Evolutionary conservation across 2,329 filamentous ascomycete genomes (phyloP).

Genomic region (Leptodontidium sp.): DNA sequence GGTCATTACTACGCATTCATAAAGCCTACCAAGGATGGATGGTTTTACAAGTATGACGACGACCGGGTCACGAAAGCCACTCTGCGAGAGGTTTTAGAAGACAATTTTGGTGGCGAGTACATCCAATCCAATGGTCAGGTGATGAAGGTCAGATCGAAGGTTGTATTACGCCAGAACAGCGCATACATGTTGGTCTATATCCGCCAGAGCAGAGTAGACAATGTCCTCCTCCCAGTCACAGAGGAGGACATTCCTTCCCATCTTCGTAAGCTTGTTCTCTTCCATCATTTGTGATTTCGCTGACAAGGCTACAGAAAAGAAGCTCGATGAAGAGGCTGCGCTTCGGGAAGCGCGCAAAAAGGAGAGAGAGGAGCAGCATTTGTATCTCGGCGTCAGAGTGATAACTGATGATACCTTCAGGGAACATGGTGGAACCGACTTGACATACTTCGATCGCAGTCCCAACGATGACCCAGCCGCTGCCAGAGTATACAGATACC

Average conservation of each 20-base stretch:
- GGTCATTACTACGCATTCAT: slow-evolving; percentile 98
- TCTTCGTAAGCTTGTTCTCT: slow-evolving; percentile 65
- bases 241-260: slow-evolving; percentile 82
- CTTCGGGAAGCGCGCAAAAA: slow-evolving; percentile 79
- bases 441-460: slow-evolving; percentile 72
- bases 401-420: slow-evolving; percentile 85
- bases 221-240: slow-evolving; percentile 80
- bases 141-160: slow-evolving; percentile 58
- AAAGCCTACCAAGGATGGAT: slow-evolving; percentile 90
- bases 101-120: slow-evolving; percentile 95
- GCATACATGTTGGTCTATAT: slow-evolving; percentile 99
- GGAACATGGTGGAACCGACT: slow-evolving; percentile 83
- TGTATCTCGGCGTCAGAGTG: slow-evolving; percentile 87
- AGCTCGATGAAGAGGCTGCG: slow-evolving; percentile 83
- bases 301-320: slow-evolving; percentile 60
- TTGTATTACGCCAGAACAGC: slow-evolving; percentile 74
- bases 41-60: slow-evolving; percentile 97
- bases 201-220: slow-evolving; percentile 83
- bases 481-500: slow-evolving; percentile 75
- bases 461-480: slow-evolving; percentile 67
- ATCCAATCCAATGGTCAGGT: slow-evolving; percentile 52
- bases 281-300: slow-evolving; percentile 33
- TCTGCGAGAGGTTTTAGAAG: slow-evolving; percentile 88
- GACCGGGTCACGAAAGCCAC: slow-evolving; percentile 97
- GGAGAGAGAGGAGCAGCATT: slow-evolving; percentile 91